These are phyloP conservation scores for Diaporthe amygdali DNA, from an alignment of 2,329 filamentous ascomycete genomes.

Conservation along the genomic window DNA sequence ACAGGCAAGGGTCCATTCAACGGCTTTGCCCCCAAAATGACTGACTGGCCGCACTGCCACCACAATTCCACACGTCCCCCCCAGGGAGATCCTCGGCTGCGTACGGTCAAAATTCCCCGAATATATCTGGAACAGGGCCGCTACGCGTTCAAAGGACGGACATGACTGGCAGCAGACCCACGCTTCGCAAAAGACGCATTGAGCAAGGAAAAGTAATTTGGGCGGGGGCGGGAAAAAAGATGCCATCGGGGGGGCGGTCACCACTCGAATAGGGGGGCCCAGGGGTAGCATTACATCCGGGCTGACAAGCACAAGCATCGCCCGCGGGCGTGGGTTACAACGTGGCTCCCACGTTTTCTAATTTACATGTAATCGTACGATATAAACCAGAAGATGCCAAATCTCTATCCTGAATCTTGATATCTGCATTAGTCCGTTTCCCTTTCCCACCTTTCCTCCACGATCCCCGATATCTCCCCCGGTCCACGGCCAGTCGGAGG, in stretches of 20 bases:
- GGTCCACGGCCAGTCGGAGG: neutral
- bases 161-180: conserved; percentile 13
- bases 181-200: neutral
- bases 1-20: conserved; percentile 14
- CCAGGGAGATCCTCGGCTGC: neutral
- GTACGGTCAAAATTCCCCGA: neutral
- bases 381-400: conserved; percentile 15
- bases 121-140: conserved; percentile 2
- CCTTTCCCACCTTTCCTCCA: neutral
- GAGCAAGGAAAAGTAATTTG: neutral
- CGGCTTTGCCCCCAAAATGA: neutral
- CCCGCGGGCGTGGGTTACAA: conserved; percentile 9
- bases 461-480: neutral
- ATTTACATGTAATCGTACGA: conserved; percentile 10
- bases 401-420: conserved; percentile 7
- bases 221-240: neutral
- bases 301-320: conserved; percentile 21
- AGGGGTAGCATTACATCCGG: conserved; percentile 11
- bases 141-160: neutral
- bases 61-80: neutral
- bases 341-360: conserved; percentile 21
- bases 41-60: conserved; percentile 10
- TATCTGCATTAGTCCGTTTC: conserved; percentile 17
- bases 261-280: conserved; percentile 6
- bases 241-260: neutral